Conservation (phyloP, 768 basidiomycete genomes). For the Dioszegia crocea region DNA sequence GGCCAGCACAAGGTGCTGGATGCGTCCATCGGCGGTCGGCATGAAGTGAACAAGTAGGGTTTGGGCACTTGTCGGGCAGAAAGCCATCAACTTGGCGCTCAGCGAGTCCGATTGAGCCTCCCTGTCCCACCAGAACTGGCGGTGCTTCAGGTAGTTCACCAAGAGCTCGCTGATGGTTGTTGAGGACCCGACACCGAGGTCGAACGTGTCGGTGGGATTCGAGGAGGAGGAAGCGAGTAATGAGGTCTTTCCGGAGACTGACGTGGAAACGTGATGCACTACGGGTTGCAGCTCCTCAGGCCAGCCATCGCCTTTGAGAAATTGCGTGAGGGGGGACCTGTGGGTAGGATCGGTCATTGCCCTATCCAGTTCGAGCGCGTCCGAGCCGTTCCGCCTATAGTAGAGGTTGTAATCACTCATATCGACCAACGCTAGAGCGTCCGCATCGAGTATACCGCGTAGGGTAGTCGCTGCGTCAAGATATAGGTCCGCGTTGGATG, state of each 20-base stretch:
- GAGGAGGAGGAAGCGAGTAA: slow-evolving; percentile 16
- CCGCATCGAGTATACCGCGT: slow-evolving; percentile 28
- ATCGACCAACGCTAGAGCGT: slow-evolving; percentile 34
- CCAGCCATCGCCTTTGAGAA: slow-evolving; percentile 32
- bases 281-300: slow-evolving; percentile 32
- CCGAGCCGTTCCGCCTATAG: slow-evolving; percentile 13
- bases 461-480: slow-evolving; percentile 34
- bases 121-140: slow-evolving; percentile 38
- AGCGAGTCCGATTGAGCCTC: slow-evolving; percentile 23
- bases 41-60: slow-evolving; percentile 26
- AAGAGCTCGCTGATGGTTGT: slow-evolving; percentile 20
- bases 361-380: slow-evolving; percentile 7
- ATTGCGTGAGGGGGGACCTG: slow-evolving; percentile 15
- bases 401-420: slow-evolving; percentile 42
- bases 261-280: slow-evolving; percentile 20
- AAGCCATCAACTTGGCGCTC: slow-evolving; percentile 17
- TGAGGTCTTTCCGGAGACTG: background rate
- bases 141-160: slow-evolving; percentile 14
- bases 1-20: slow-evolving; percentile 32
- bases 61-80: slow-evolving; percentile 29
- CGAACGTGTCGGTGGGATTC: slow-evolving; percentile 8
- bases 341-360: background rate
- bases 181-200: slow-evolving; percentile 9
- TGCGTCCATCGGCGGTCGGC: slow-evolving; percentile 29
- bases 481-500: slow-evolving; percentile 20